Percentiles rank a stretch among this genome's conserved stretches.
phyloP scores from a whole-genome alignment of 305 asterid genomes.

The Fraxinus latifolia region DNA sequence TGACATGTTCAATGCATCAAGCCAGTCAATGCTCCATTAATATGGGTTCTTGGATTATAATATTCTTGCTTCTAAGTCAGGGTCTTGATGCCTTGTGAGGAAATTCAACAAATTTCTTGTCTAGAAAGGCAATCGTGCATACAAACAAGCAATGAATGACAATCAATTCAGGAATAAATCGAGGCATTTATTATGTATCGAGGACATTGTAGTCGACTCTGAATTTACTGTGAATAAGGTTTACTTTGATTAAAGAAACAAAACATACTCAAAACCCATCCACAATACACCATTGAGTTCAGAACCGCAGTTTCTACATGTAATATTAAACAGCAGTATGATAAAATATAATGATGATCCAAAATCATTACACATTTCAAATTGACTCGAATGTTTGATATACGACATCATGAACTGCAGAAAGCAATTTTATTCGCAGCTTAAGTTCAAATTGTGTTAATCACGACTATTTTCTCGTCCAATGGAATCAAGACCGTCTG shows the following conservation, averaged over 20 bases:
- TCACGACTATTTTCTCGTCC: background rate
- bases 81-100: background rate
- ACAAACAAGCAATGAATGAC: constrained; percentile 16
- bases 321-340: background rate
- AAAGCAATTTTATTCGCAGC: background rate
- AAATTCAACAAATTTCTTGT: background rate
- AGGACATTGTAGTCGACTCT: background rate
- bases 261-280: background rate
- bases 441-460: background rate
- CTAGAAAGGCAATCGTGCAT: constrained; percentile 5
- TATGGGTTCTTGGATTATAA: background rate
- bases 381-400: background rate
- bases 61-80: background rate
- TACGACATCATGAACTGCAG: background rate
- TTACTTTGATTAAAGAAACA: background rate
- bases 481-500: background rate
- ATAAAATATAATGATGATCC: background rate
- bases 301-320: background rate
- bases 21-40: background rate
- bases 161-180: background rate
- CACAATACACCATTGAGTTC: background rate
- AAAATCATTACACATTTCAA: background rate
- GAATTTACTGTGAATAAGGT: background rate
- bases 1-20: background rate
- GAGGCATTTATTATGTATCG: background rate